phyloP scores from a whole-genome alignment of 371 early-diverging fungal genomes.

The Catenaria anguillulae region DNA sequence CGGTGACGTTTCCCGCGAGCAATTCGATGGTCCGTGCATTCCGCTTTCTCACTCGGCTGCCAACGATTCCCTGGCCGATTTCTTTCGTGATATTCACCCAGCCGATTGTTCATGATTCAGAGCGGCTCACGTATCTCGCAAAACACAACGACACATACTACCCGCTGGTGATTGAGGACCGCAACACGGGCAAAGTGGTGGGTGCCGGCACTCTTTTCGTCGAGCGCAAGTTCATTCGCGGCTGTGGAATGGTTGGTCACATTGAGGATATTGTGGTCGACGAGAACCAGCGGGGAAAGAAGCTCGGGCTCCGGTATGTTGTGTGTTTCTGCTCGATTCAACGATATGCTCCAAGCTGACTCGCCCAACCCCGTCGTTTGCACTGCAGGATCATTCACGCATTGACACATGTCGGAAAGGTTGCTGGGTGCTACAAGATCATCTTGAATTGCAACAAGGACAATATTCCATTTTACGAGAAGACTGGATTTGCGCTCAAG shows the following conservation, averaged over 20 bases:
- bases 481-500: conserved; percentile 75
- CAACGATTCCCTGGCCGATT: too few species aligned
- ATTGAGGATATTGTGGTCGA: conserved; percentile 92
- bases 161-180: conserved; percentile 64
- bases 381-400: conserved; percentile 1
- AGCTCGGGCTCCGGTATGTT: conserved; percentile 42
- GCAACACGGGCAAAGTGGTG: conserved; percentile 34
- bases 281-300: conserved; percentile 79
- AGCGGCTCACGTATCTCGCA: conserved; percentile 55
- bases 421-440: conserved; percentile 14
- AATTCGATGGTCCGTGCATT: conserved; percentile 14
- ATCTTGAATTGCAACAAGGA: conserved; percentile 71
- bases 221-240: conserved; percentile 90
- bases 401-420: neutral
- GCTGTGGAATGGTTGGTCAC: conserved; percentile 54
- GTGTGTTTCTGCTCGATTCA: conserved; percentile 6
- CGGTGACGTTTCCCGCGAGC: conserved; percentile 22
- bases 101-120: too few species aligned
- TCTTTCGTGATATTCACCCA: too few species aligned
- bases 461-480: conserved; percentile 83
- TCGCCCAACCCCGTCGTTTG: conserved; percentile 1
- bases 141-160: conserved; percentile 40
- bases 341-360: conserved; percentile 10
- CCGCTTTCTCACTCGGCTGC: too few species aligned
- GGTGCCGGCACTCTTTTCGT: conserved; percentile 88